Evolutionary conservation across 2,329 filamentous ascomycete species (phyloP), one percentile per base, ranked within the genome.

Genomic region (Trichoderma semiorbis): DNA sequence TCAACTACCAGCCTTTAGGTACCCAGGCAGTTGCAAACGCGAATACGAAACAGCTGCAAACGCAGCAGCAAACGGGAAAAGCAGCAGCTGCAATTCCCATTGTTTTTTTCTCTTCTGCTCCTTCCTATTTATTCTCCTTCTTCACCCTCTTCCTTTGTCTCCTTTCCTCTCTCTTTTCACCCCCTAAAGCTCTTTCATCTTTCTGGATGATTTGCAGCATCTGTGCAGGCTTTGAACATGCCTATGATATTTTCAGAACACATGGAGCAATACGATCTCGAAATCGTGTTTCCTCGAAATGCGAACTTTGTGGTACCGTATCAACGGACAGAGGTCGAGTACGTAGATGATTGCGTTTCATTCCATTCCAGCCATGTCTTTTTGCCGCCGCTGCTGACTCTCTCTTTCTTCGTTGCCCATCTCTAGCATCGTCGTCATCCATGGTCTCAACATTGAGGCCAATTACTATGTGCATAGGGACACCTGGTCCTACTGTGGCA

Each of bases 371-470:
- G 10, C 2, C 3, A 3, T 5, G 16, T 11, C 11, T 14, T 28
- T 30, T 5, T 6, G 32, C 12, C 16, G 10, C 16, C 12, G 18
- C 32, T 7, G 7, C 65, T 65, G n/a, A 69, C 65, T 36, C 12
- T n/a, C 16, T 24, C 26, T 14, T 34, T 11, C 7, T 21, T 26
- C n/a, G 3, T 60, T 47, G 34, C 39, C 8, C 57, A 3, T 28
- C 7, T 21, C 21, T 58, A 72, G 71, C 36, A 60, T 72, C 43
- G 50, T 72, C 36, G 28, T 60, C 26, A 7, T 72, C 14, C 71
- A 69, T 28, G 65, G 71, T 30, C 65, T 72, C 64, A 72, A 72
- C 12, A 72, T 72, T 10, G 71, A 72, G 47, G 58, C 32, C 26
- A 64, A 26, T 2, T 26, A 64, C 24, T 21, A 14, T 39, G n/a